Percentiles rank a stretch among this genome's conserved stretches.
phyloP scores from a whole-genome alignment of 2,329 filamentous ascomycete genomes.

The Aplosporella prunicola region DNA sequence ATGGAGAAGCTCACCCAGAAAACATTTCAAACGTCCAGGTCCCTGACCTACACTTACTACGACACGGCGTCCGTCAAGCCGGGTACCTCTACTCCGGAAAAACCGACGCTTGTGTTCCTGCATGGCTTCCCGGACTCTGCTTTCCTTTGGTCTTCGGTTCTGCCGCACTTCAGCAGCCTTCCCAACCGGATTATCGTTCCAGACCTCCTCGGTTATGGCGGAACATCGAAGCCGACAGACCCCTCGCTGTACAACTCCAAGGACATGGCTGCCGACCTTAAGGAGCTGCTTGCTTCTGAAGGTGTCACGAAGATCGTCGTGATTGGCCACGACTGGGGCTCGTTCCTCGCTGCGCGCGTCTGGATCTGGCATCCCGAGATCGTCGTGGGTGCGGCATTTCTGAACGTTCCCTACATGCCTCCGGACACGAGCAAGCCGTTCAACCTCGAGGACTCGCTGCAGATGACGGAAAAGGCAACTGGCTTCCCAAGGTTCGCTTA shows the following conservation, averaged over 20 bases:
- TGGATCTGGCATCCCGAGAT: conserved; percentile 35
- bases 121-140: conserved; percentile 42
- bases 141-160: conserved; percentile 33
- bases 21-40: conserved; percentile 7
- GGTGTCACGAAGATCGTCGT: conserved; percentile 23
- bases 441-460: conserved; percentile 29
- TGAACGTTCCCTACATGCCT: conserved; percentile 35
- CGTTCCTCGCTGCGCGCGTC: conserved; percentile 30
- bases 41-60: conserved; percentile 13
- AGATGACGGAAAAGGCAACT: conserved; percentile 21
- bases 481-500: conserved; percentile 35
- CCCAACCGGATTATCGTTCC: conserved; percentile 30
- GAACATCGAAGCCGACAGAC: conserved; percentile 18
- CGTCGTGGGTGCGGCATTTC: conserved; percentile 32
- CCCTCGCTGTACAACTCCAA: conserved; percentile 10
- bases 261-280: conserved; percentile 10
- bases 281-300: conserved; percentile 17
- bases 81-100: neutral
- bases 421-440: conserved; percentile 25
- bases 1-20: conserved; percentile 10
- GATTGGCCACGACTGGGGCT: conserved; percentile 45
- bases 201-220: conserved; percentile 27
- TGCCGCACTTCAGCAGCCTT: conserved; percentile 28
- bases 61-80: conserved; percentile 1
- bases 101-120: conserved; percentile 22